phyloP scores from a whole-genome alignment of 2,329 filamentous ascomycete species.

The Parastagonospora nodorum region DNA sequence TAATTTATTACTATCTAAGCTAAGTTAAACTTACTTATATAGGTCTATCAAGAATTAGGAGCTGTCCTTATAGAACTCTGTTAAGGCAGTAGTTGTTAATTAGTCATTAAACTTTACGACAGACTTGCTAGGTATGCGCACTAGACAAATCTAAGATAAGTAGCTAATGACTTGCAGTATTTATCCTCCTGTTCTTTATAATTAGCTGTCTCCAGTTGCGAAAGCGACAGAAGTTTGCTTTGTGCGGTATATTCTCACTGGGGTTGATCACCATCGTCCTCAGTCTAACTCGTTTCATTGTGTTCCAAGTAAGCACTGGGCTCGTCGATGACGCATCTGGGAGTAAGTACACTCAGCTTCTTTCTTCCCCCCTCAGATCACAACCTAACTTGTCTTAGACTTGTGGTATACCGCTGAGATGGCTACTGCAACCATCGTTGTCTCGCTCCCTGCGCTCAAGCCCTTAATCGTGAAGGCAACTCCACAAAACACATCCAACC shows the following conservation, averaged over 20 bases:
- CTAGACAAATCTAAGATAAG: not conserved
- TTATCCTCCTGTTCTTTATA: not conserved
- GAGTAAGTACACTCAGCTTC: not conserved
- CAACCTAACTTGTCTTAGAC: not conserved
- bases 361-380: not conserved
- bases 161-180: not conserved
- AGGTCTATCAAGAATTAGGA: not conserved
- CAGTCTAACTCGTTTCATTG: not conserved
- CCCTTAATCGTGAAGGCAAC: not conserved
- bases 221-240: not conserved
- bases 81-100: not conserved
- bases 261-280: not conserved
- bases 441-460: not conserved
- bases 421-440: not conserved
- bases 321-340: not conserved
- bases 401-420: not conserved
- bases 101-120: not conserved
- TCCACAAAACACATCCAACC: not conserved
- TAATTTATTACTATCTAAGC: not conserved
- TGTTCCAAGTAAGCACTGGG: not conserved
- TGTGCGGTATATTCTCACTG: not conserved
- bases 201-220: not conserved
- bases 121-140: not conserved
- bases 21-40: not conserved
- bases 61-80: not conserved